Conservation (phyloP, 108 stramenopile genomes). For the Craspedostauros australis region DNA sequence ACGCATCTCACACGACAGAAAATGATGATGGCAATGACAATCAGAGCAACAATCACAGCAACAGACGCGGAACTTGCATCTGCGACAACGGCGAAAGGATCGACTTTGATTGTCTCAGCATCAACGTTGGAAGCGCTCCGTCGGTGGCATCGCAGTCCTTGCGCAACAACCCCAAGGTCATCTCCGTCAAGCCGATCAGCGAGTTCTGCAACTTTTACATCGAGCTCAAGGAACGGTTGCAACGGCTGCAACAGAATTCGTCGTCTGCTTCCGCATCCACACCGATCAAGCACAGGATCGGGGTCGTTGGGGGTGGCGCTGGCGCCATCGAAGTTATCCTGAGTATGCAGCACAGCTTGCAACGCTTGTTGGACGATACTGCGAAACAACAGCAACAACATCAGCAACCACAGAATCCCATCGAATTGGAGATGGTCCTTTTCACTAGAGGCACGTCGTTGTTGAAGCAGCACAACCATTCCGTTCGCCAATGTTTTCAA, state of each 20-base stretch:
- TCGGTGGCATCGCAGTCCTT: neutral
- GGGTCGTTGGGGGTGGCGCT: constrained; percentile 65
- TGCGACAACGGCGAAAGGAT: constrained; percentile 35
- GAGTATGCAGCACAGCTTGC: constrained; percentile 34
- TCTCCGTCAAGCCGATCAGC: constrained; percentile 75
- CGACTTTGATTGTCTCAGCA: constrained; percentile 52
- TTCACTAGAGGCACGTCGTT: constrained; percentile 31
- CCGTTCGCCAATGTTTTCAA: constrained; percentile 35
- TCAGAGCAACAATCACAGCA: neutral
- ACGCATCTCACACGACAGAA: too few species aligned
- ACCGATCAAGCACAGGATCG: neutral
- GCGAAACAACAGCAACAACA: neutral
- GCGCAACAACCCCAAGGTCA: constrained; percentile 17
- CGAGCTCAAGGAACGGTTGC: constrained; percentile 5
- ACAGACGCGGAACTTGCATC: constrained; percentile 6
- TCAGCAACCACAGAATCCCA: too few species aligned
- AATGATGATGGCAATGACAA: constrained; percentile 1
- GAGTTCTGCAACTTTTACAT: constrained; percentile 30
- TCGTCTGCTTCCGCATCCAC: neutral
- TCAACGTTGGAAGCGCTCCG: constrained; percentile 66
- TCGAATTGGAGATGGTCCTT: constrained; percentile 17
- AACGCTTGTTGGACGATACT: constrained; percentile 5
- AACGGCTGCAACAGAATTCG: neutral
- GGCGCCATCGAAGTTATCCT: constrained; percentile 53
- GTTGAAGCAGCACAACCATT: constrained; percentile 30